Percentiles rank a stretch among this genome's conserved stretches.
Evolutionary conservation across 2,329 filamentous ascomycete species (phyloP).

Genomic region (Fonsecaea monophora): DNA sequence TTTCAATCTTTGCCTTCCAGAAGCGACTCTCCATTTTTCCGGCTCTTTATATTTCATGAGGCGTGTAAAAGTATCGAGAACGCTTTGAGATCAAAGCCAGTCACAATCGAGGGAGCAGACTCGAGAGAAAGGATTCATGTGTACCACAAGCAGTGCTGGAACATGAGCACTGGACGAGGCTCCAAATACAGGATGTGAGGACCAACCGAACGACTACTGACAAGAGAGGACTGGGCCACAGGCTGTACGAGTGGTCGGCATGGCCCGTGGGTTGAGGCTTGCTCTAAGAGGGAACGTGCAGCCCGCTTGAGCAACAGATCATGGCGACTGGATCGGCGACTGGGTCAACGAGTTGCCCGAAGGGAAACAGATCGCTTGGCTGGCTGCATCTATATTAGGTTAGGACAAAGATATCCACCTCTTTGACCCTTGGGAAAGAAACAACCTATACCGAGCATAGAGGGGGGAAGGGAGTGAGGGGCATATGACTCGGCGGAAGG

Average conservation of each 20-base stretch:
- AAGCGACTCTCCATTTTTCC: neutral
- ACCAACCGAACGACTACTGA: slow-evolving; percentile 12
- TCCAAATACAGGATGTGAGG: slow-evolving; percentile 8
- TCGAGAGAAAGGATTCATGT: neutral
- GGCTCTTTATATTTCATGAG: neutral
- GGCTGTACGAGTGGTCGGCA: slow-evolving; percentile 11
- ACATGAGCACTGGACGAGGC: slow-evolving; percentile 4
- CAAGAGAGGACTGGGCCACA: slow-evolving; percentile 3
- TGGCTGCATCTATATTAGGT: slow-evolving; percentile 7
- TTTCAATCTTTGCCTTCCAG: neutral
- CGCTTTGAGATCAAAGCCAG: neutral
- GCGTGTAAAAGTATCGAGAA: neutral
- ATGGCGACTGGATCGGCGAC: slow-evolving; percentile 4
- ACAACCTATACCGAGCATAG: neutral
- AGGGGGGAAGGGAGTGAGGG: neutral
- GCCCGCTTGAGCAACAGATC: slow-evolving; percentile 27
- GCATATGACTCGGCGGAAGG: neutral
- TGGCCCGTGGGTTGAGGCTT: slow-evolving; percentile 26
- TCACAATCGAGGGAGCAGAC: neutral
- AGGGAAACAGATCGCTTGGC: slow-evolving; percentile 13
- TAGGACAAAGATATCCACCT: neutral
- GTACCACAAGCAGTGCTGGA: slow-evolving; percentile 1
- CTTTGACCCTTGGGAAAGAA: neutral
- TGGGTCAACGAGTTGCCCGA: slow-evolving; percentile 13
- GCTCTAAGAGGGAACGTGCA: slow-evolving; percentile 23